Percentiles rank a stretch among this genome's conserved stretches.
phyloP scores from a whole-genome alignment of 2,329 filamentous ascomycete genomes.

The Pseudohalonectria lignicola region DNA sequence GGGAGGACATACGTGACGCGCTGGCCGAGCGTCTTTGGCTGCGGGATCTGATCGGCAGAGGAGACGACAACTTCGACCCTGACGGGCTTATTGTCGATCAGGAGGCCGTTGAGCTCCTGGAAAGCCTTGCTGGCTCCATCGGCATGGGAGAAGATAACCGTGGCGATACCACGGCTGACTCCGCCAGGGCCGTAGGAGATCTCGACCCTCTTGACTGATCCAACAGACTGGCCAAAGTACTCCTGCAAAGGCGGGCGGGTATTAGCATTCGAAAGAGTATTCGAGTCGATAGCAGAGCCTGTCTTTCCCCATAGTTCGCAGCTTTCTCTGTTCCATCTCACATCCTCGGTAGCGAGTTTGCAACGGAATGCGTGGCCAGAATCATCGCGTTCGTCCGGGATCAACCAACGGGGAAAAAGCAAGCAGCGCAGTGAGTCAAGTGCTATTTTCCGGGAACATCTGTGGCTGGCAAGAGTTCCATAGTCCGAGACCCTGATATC shows the following conservation, averaged over 20 bases:
- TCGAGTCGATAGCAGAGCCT: no score
- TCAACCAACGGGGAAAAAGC: no score
- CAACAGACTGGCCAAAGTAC: constrained; percentile 83
- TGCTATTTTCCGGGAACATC: no score
- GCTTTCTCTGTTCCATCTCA: no score
- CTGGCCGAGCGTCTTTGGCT: constrained; percentile 65
- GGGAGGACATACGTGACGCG: constrained; percentile 56
- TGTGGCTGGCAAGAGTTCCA: no score
- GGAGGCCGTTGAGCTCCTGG: constrained; percentile 72
- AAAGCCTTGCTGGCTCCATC: constrained; percentile 80
- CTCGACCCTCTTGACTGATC: constrained; percentile 81
- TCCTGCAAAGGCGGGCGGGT: constrained; percentile 53
- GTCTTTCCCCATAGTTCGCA: no score
- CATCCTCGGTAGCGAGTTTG: no score
- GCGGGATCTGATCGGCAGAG: constrained; percentile 55
- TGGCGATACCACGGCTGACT: constrained; percentile 83
- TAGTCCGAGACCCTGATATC: no score
- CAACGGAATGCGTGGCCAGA: no score
- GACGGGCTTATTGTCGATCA: constrained; percentile 83
- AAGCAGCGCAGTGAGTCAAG: constrained; percentile 5
- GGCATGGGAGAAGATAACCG: constrained; percentile 71
- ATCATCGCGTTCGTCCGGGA: no score
- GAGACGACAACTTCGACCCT: constrained; percentile 92
- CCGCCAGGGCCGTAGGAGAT: constrained; percentile 90
- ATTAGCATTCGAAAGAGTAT: constrained; percentile 3